Conservation (phyloP, 495 filamentous ascomycete genomes). For the Penicillium antarcticum region DNA sequence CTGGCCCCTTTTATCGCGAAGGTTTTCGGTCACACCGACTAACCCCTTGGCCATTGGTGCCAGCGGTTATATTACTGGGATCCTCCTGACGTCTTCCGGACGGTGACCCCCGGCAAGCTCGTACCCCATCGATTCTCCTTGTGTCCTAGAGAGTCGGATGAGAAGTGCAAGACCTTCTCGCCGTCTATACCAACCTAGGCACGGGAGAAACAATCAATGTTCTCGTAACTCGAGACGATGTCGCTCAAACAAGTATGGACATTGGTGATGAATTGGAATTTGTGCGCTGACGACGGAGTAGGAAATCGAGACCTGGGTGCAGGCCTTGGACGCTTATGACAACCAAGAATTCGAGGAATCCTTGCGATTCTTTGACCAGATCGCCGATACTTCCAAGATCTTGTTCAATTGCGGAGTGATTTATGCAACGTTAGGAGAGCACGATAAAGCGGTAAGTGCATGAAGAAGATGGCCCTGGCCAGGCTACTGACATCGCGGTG, state of each 20-base stretch:
- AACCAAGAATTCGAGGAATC: slow-evolving; percentile 93
- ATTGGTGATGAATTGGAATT: neutral
- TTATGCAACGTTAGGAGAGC: slow-evolving; percentile 94
- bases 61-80: slow-evolving; percentile 10
- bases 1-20: neutral
- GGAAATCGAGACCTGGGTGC: slow-evolving; percentile 99
- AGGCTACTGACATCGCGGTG: neutral
- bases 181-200: neutral
- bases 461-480: neutral
- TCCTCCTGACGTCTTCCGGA: neutral
- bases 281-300: slow-evolving; percentile 38
- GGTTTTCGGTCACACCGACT: slow-evolving; percentile 9
- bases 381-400: slow-evolving; percentile 96
- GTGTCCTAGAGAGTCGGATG: slow-evolving; percentile 3
- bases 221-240: slow-evolving; percentile 17
- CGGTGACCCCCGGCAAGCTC: neutral
- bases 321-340: slow-evolving; percentile 88
- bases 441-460: slow-evolving; percentile 82
- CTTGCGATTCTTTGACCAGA: slow-evolving; percentile 74
- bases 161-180: neutral
- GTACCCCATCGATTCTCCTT: neutral
- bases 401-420: slow-evolving; percentile 99
- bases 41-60: neutral
- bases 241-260: slow-evolving; percentile 41
- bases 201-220: neutral